Base-by-base conservation (phyloP, 2,329 filamentous ascomycete genomes). In the Monilinia aucupariae region DNA sequence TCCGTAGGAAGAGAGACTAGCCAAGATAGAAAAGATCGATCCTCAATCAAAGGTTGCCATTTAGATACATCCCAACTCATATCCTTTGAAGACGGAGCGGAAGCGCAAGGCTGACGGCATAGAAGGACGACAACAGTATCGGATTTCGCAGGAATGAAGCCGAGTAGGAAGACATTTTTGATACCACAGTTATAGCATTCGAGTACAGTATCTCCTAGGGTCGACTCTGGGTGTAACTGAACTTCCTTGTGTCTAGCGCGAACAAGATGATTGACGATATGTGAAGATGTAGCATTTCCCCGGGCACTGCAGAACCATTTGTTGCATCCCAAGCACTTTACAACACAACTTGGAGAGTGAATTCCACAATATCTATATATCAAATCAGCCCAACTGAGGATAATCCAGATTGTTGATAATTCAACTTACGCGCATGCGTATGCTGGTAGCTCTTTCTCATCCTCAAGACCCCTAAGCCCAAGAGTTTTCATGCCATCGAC, bases 251-350 rank as follows among this genome's bases (percentile, higher is more conserved):
- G 94, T 67, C 94, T 89, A 68, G 96, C 93, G 72, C 96, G 90
- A 65, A 99, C 94, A 41, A 99, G 85, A 74, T 99, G 94, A 76
- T 97, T 97, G 78, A 99, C 91, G 71, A 99, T 97, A 75, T 99
- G 94, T 41, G 93, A 96, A 32, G 93, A 97, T 59, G 91, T 96
- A 22, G 92, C 92, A 76, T 97, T 99, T 69, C 94, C 93, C 72
- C 93, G 90, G 65, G 93, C 92, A 77, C 92, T 97, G 78, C 94
- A 99, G 76, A 99, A 99, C 94, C 94, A 99, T 75, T 97, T 99
- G 80, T 85, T 93, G 80, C 94, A 99, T 65, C 88, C 84, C 65
- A 99, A 82, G 74, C 94, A 99, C 78, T 97, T 97, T 71, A 99
- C 94, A 63, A 99, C 96, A 68, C 90, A 94, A 74, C 89, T 89